These are phyloP conservation scores for Penicillium freii DNA, from an alignment of 2,329 filamentous ascomycete species.

Conservation along the genomic window DNA sequence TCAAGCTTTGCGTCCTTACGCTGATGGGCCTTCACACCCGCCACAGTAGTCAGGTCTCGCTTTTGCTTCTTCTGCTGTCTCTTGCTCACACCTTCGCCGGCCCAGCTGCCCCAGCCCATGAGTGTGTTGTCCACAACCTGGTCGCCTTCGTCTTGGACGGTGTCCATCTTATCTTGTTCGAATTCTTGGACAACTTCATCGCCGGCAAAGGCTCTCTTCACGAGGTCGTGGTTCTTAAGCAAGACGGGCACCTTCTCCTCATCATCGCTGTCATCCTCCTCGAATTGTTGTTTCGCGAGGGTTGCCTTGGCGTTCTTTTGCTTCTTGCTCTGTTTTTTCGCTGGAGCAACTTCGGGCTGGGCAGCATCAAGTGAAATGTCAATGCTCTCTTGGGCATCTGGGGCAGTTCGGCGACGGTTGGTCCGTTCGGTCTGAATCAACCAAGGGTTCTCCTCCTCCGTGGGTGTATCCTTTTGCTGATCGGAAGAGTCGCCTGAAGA, in stretches of 20 bases:
- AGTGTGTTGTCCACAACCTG: slow-evolving; percentile 80
- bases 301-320: slow-evolving; percentile 22
- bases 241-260: slow-evolving; percentile 43
- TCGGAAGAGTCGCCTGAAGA: slow-evolving; percentile 14
- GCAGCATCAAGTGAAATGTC: slow-evolving; percentile 34
- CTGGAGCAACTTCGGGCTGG: slow-evolving; percentile 13
- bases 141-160: slow-evolving; percentile 74
- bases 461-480: slow-evolving; percentile 20
- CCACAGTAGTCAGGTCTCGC: slow-evolving; percentile 49
- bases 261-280: slow-evolving; percentile 45
- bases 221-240: slow-evolving; percentile 61
- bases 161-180: slow-evolving; percentile 70
- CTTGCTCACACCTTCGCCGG: slow-evolving; percentile 75
- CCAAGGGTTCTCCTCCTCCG: slow-evolving; percentile 40
- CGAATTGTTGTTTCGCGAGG: slow-evolving; percentile 31
- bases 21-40: slow-evolving; percentile 72
- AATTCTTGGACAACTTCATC: slow-evolving; percentile 82
- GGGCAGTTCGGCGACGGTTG: slow-evolving; percentile 30
- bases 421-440: slow-evolving; percentile 36
- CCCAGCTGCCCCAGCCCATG: slow-evolving; percentile 92
- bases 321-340: slow-evolving; percentile 21
- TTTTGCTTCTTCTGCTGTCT: slow-evolving; percentile 61
- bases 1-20: slow-evolving; percentile 80
- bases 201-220: slow-evolving; percentile 82
- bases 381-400: slow-evolving; percentile 32